Base-by-base conservation (phyloP, 257 asterid species). In the Solanum peruvianum region DNA sequence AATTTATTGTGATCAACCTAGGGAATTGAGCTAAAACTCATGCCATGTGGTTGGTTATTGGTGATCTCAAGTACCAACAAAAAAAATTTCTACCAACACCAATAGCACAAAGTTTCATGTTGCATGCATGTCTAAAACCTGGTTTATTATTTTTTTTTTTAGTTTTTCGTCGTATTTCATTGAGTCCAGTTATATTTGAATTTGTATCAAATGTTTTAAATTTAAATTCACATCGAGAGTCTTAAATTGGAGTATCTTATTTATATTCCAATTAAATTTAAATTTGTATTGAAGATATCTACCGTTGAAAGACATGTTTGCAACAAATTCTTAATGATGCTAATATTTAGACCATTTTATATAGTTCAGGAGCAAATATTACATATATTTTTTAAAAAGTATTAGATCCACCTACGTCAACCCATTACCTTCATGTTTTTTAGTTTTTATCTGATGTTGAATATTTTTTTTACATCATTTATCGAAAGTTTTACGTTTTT, bases 61-160 rank as follows among this genome's bases (percentile, higher is more conserved):
- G 8, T 41, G 11, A 76, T 25, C 14, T 42, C 35, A 42, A n/a
- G 4, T 76, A 7, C 83, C 60, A 76, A 76, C 23, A n/a, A 18
- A 49, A 49, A 15, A 49, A 1, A 2, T n/a, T 18, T 14, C 58
- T 41, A 76, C 58, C 60, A 42, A 44, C 58, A 42, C 12, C 8
- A 76, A 76, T 76, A 76, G 23, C 9, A 76, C 83, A 33, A 71
- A 71, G 45, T 35, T n/a, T 33, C 78, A 71, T 71, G 78, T 67
- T 67, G 41, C 75, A 66, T 25, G 72, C 72, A 29, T 29, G 75
- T 67, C 75, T 67, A 33, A 67, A 67, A 29, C 11, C 11, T 27
- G 21, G 75, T 13, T 27, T 5, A 8, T 14, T 29, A 27, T 27
- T 67, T 6, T 64, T 25, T 25, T 5, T 4, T 0, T 0, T 1